These are phyloP conservation scores for Leishmania turanica DNA, from an alignment of 208 protist genomes.

Conservation along the genomic window DNA sequence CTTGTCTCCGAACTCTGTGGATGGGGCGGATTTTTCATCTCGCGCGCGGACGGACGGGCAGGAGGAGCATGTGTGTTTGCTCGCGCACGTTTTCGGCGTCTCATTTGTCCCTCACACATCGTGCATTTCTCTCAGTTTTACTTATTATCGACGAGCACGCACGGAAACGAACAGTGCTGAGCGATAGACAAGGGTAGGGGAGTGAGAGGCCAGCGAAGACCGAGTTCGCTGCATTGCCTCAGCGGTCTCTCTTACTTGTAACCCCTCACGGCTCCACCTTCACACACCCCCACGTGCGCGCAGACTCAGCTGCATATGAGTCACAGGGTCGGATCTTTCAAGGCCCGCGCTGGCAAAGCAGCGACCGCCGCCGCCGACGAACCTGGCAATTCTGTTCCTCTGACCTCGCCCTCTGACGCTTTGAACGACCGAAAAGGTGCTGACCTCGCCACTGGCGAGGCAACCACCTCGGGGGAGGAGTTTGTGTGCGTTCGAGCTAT, in stretches of 20 bases:
- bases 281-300: neutral
- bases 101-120: neutral
- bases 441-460: neutral
- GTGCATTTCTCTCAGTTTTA: too few species aligned
- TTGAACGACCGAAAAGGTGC: neutral
- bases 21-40: neutral
- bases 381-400: neutral
- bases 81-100: neutral
- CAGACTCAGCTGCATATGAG: neutral
- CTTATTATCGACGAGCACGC: neutral
- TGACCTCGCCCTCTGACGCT: neutral
- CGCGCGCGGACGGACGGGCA: neutral
- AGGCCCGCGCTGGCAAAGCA: slow-evolving; percentile 6
- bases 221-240: neutral
- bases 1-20: neutral
- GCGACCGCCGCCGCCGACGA: neutral
- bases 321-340: neutral
- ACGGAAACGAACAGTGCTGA: neutral
- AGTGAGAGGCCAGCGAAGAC: neutral
- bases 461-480: neutral
- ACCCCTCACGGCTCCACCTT: neutral
- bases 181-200: neutral
- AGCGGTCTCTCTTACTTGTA: neutral
- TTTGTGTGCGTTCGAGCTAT: slow-evolving; percentile 22
- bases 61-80: neutral